Evolutionary conservation across 345 rosid genomes (phyloP).

Genomic region (Capsella bursapastoris): DNA sequence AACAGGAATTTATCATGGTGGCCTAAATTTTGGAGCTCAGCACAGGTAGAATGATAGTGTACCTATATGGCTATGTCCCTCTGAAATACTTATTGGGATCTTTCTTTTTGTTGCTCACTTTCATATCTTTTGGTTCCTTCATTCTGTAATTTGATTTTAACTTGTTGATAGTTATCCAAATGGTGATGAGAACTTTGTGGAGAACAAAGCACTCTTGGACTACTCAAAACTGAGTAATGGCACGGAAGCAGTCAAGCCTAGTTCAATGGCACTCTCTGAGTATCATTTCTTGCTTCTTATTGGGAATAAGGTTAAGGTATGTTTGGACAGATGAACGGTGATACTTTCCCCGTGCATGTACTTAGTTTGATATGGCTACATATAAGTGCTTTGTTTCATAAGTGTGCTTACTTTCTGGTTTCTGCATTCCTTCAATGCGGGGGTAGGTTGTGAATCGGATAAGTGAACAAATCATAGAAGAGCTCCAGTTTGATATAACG

Average conservation of each 20-base stretch:
- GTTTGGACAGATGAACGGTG: constrained; percentile 37
- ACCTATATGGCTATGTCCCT: background rate
- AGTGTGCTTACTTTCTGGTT: constrained; percentile 36
- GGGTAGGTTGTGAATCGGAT: constrained; percentile 93
- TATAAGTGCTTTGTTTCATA: constrained; percentile 19
- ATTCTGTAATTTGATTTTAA: constrained; percentile 36
- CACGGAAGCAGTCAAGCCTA: constrained; percentile 72
- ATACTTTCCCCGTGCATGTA: constrained; percentile 17
- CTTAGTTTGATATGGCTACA: constrained; percentile 19
- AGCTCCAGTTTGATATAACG: constrained; percentile 92
- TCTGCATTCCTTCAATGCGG: constrained; percentile 35
- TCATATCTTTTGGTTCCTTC: constrained; percentile 14
- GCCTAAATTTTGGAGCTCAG: constrained; percentile 95
- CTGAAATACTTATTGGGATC: constrained; percentile 28
- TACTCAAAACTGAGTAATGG: constrained; percentile 80
- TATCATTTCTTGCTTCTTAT: constrained; percentile 94
- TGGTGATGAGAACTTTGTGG: constrained; percentile 98
- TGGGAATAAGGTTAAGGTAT: constrained; percentile 94
- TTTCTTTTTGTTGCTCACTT: constrained; percentile 31
- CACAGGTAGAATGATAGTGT: constrained; percentile 60
- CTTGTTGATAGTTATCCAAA: constrained; percentile 64
- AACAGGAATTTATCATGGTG: constrained; percentile 95
- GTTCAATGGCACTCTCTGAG: constrained; percentile 95
- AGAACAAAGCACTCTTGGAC: constrained; percentile 92
- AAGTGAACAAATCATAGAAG: constrained; percentile 96